Evolutionary conservation across 2,329 filamentous ascomycete genomes (phyloP), one percentile per base, ranked within the genome.

Genomic region (Alternaria burnsii): DNA sequence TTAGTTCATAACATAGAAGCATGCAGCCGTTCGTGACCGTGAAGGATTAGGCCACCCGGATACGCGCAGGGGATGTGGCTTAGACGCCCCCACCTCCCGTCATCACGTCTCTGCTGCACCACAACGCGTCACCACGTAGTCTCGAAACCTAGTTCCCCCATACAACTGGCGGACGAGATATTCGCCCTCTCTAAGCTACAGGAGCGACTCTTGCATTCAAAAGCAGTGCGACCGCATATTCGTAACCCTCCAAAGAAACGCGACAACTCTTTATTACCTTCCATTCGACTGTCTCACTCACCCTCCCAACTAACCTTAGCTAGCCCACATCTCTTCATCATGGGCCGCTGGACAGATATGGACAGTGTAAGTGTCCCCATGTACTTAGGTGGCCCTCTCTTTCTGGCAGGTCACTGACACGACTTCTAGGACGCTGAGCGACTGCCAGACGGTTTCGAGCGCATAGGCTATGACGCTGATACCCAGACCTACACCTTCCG

Each of bases 381-480:
- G 7, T 30, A 30, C 11, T 2, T 11, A 11, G 9, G 28, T 11
- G 40, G 24, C 20, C 30, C 5, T 11, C n/a, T 7, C 16, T n/a
- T 8, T 34, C 18, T 2, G 26, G 18, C 11, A n/a, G 11, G 22
- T 14, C 6, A 36, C 52, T 52, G 18, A 58, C 50, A 11, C 10
- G 16, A 11, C 4, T 14, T 22, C 6, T 48, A 78, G 76, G 85
- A 87, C 63, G 79, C 82, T 22, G 79, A 84, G 58, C 84, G 85
- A 43, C 81, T 88, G 16, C 85, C 86, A 3, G 78, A 83, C 41
- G 85, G 85, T 73, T 85, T 87, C 81, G 71, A 77, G 42, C 81
- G 85, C 58, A 78, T 85, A 28, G 84, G 84, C 65, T 87, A 88
- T 76, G 85, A 87, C 62, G 83, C 84, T 55, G 85, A 87, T 71